Base-by-base conservation (phyloP, 1,284 basidiomycete genomes). In the Ganoderma leucocontextum region DNA sequence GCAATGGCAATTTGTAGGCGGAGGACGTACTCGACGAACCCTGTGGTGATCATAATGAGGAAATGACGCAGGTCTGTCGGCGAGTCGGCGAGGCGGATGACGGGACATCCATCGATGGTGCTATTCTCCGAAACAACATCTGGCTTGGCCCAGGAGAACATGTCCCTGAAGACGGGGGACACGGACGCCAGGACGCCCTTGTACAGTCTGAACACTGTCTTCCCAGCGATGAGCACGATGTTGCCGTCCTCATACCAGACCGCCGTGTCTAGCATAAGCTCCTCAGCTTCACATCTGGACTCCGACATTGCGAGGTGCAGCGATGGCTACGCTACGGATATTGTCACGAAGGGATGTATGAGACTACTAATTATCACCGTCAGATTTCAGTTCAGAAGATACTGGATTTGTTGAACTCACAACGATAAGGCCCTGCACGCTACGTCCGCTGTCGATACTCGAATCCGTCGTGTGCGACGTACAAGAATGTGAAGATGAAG, bases 161-260 rank as follows among this genome's bases (percentile, higher is more conserved):
- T 25, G 25, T 53, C 52, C 25, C 15, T 13, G 25, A 53, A 53
- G 22, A 53, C 52, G 52, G 29, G 52, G 12, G 52, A 53, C 12
- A 33, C 25, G 22, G 52, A 25, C 12, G 25, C 4, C 25, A 53
- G 52, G 25, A 53, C 1, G 15, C 52, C 52, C 15, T 53, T 53
- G 52, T 53, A 53, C 52, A 53, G 52, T n/a, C 29, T 29, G 52
- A 57, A 33, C 44, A 17, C 19, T 19, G 61, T 15, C 33, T 12
- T 3, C 2, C 12, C 13, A 47, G 35, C 15, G 61, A 42, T 6
- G 47, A 55, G 19, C 53, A 67, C 33, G 57, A 59, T 39, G 35
- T 59, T 59, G 13, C 57, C 57, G n/a, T 59, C 57, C 35, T 59
- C 57, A 15, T 33, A 59, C 57, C 57, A 59, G 52, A 53, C 33